phyloP scores from a whole-genome alignment of 371 early-diverging fungal species.

The Mortierella sp. region DNA sequence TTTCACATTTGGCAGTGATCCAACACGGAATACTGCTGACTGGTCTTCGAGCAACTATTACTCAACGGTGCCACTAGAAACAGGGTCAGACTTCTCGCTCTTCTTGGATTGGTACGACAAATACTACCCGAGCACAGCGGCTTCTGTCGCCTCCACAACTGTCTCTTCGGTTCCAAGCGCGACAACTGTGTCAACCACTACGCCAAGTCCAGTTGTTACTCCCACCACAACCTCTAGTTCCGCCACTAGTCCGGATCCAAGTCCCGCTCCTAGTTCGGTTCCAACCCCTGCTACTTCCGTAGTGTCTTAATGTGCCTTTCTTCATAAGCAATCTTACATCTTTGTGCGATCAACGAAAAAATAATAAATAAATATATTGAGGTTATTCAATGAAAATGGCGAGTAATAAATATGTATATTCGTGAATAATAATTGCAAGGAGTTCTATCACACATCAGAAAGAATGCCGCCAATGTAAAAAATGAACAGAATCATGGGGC shows the following conservation, averaged over 20 bases:
- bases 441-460: neutral
- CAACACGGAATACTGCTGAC: neutral
- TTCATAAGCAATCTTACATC: neutral
- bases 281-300: neutral
- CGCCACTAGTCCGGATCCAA: neutral
- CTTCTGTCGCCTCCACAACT: neutral
- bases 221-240: neutral
- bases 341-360: neutral
- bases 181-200: neutral
- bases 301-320: neutral
- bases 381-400: too few relatives aligned
- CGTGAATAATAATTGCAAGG: neutral
- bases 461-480: neutral
- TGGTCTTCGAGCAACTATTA: neutral
- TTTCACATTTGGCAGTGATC: constrained; percentile 1
- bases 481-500: too few relatives aligned
- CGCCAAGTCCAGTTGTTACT: neutral
- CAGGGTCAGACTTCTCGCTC: neutral
- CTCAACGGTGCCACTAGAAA: neutral
- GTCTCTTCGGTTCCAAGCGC: neutral
- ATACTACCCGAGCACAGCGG: neutral
- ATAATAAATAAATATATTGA: neutral
- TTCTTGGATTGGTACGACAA: constrained; percentile 2
- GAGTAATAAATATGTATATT: too few relatives aligned
- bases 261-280: neutral